Conservation (phyloP, 2,329 filamentous ascomycete genomes). For the Eurotiales sp. region DNA sequence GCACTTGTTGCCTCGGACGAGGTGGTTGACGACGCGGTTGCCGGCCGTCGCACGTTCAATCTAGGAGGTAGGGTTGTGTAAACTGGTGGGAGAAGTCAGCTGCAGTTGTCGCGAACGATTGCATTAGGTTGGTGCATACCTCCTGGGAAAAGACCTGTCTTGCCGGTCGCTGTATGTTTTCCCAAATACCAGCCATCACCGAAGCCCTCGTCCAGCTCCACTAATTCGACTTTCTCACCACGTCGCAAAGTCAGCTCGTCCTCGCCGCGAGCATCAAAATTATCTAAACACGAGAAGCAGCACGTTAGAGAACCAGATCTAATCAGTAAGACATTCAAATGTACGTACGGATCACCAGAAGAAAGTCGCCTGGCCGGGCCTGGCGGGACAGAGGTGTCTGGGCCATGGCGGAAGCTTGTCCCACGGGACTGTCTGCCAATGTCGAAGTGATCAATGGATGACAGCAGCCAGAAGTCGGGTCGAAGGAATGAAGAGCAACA, state of each 20-base stretch:
- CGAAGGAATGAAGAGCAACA: slow-evolving; percentile 27
- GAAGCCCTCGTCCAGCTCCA: slow-evolving; percentile 64
- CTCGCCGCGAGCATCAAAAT: slow-evolving; percentile 84
- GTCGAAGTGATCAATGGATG: slow-evolving; percentile 12
- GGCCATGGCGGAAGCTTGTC: slow-evolving; percentile 28
- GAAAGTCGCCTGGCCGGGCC: slow-evolving; percentile 39
- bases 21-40: slow-evolving; percentile 17
- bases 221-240: slow-evolving; percentile 62
- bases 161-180: slow-evolving; percentile 40
- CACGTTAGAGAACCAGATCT: slow-evolving; percentile 24
- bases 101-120: neutral
- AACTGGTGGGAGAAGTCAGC: slow-evolving; percentile 19
- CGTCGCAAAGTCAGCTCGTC: slow-evolving; percentile 89
- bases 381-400: slow-evolving; percentile 31
- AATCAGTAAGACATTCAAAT: too few relatives aligned
- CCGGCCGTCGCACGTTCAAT: slow-evolving; percentile 21
- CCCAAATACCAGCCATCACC: slow-evolving; percentile 64
- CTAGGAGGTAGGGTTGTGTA: slow-evolving; percentile 25
- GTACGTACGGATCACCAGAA: slow-evolving; percentile 46
- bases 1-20: slow-evolving; percentile 12
- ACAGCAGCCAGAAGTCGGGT: slow-evolving; percentile 15
- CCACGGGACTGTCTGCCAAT: slow-evolving; percentile 15
- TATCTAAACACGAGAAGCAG: slow-evolving; percentile 58
- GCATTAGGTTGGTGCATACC: slow-evolving; percentile 28
- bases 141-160: slow-evolving; percentile 47